Base-by-base conservation (phyloP, 2,329 filamentous ascomycete genomes). In the Capronia coronata region DNA sequence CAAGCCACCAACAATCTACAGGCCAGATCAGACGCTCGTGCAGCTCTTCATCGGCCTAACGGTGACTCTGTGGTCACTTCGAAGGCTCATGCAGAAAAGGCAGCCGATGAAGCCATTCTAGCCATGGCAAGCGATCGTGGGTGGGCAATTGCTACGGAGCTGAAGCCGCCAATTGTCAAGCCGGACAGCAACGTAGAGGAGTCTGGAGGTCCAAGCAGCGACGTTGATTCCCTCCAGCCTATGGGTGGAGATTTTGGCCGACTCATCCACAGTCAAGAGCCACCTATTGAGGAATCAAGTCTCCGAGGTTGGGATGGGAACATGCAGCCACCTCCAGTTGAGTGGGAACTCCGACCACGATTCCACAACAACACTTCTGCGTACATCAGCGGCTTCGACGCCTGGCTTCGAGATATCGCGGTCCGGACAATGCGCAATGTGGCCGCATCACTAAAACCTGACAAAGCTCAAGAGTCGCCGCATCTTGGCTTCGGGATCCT, bases 281-380 rank as follows among this genome's bases (percentile, higher is more conserved):
- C 55, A 42, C 16, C 9, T 21, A 42, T 27, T 10, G 14, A 16
- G 16, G 51, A 55, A 19, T 40, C 47, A 3, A n/a, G 23, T 9
- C 46, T 60, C 2, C 43, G 44, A 3, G 72, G 72, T 48, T 77
- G 69, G 69, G 65, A 71, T 43, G 72, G 73, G 10, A 63, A 69
- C 6, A 70, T 68, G 63, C 61, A 69, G 21, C 72, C 73, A 2
- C 64, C 74, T 18, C 72, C 72, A 1, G 62, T 71, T 14, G 67
- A 74, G 19, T 77, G 75, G 75, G 65, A 69, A 21, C 59, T 54
- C 8, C 66, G 70, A 61, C 51, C 64, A 58, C n/a, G 62, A 64
- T 58, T 65, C 67, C 29, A 62, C 45, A 53, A 53, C 45, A 49
- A 48, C 13, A 39, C 25, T 8, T 32, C 43, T 3, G 43, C 63